phyloP scores from a whole-genome alignment of 345 rosid species.

The Lepidium sativum region DNA sequence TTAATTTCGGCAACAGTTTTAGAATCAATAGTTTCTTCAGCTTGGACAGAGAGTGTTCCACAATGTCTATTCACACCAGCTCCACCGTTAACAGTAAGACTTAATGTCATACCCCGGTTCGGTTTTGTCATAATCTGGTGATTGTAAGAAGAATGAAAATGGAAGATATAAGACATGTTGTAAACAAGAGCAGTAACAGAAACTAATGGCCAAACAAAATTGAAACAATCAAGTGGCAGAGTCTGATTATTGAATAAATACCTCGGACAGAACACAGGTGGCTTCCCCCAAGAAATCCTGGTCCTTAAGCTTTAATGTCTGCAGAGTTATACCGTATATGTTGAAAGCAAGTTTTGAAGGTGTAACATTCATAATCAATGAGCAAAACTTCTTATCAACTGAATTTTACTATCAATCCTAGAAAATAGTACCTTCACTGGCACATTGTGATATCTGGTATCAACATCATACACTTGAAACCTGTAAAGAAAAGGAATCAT shows the following conservation, averaged over 20 bases:
- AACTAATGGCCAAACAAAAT: background rate
- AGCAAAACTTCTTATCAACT: background rate
- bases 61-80: conserved; percentile 31
- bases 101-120: conserved; percentile 41
- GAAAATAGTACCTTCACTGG: conserved; percentile 56
- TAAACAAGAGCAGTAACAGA: conserved; percentile 5
- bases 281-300: conserved; percentile 85
- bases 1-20: conserved; percentile 48
- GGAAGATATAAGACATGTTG: background rate
- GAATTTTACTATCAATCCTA: background rate
- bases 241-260: background rate
- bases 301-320: conserved; percentile 51
- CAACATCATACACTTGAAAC: conserved; percentile 65
- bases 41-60: conserved; percentile 58
- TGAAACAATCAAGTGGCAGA: background rate
- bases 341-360: background rate
- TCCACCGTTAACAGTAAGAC: conserved; percentile 35
- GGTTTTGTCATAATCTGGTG: conserved; percentile 61
- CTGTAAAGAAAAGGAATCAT: conserved; percentile 29
- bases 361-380: conserved; percentile 14
- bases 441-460: conserved; percentile 53
- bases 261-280: conserved; percentile 60
- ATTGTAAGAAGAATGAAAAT: background rate
- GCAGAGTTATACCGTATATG: conserved; percentile 15
- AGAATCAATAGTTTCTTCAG: conserved; percentile 64